A percentile compares a stretch with the other conserved stretches of the same genome.
Conservation (phyloP, 106 monocot species). For the Dendrobium nobile region DNA sequence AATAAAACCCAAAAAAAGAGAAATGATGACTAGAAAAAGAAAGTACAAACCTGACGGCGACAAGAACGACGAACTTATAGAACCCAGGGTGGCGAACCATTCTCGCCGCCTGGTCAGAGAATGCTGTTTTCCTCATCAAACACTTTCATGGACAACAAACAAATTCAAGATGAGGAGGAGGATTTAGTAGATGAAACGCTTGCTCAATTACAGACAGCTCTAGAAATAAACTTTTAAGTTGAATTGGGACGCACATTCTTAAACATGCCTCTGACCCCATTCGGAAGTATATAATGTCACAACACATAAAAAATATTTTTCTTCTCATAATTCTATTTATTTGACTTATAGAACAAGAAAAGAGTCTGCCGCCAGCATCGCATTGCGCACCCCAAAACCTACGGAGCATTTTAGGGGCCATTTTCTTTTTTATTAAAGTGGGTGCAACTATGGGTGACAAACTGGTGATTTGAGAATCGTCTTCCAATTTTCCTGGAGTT, state of each 20-base stretch:
- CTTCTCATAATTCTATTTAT: too few species aligned
- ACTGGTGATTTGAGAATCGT: too few species aligned
- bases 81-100: conserved; percentile 24
- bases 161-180: not conserved
- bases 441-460: too few species aligned
- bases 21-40: not conserved
- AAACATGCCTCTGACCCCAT: too few species aligned
- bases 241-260: not conserved
- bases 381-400: too few species aligned
- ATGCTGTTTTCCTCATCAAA: conserved; percentile 18
- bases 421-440: too few species aligned
- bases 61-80: conserved; percentile 35
- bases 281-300: too few species aligned
- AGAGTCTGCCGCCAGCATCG: too few species aligned
- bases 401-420: too few species aligned
- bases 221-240: not conserved
- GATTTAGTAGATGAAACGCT: not conserved
- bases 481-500: too few species aligned
- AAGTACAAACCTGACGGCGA: conserved; percentile 35
- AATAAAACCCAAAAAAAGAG: not conserved
- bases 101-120: conserved; percentile 35
- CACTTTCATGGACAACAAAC: not conserved
- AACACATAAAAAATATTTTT: too few species aligned
- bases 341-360: too few species aligned
- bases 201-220: not conserved